Percentiles rank a stretch among this genome's conserved stretches.
These are phyloP conservation scores for Annulohypoxylon truncatum DNA, from an alignment of 2,329 filamentous ascomycete genomes.

Conservation along the genomic window DNA sequence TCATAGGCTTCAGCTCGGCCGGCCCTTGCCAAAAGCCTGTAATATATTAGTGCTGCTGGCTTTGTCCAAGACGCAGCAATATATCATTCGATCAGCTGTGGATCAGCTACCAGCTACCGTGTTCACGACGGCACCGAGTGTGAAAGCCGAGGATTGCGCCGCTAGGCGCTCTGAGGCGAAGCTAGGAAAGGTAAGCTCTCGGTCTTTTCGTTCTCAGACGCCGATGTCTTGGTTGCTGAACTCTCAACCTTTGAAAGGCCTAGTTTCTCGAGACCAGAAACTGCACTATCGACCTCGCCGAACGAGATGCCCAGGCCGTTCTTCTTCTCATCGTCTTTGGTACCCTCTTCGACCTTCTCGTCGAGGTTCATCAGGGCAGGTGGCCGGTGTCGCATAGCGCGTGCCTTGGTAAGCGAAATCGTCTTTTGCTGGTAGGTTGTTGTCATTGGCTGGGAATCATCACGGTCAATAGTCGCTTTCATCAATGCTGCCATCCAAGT, in stretches of 20 bases:
- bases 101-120: background rate
- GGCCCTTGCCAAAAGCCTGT: constrained; percentile 4
- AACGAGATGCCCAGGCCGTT: constrained; percentile 55
- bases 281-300: constrained; percentile 54
- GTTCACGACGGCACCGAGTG: background rate
- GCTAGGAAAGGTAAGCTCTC: constrained; percentile 42
- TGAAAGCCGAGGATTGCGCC: background rate
- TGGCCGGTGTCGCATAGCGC: constrained; percentile 87
- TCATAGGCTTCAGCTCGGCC: constrained; percentile 18
- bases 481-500: constrained; percentile 99
- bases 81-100: background rate
- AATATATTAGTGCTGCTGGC: background rate
- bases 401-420: constrained; percentile 89
- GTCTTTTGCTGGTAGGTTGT: constrained; percentile 98
- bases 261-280: constrained; percentile 53
- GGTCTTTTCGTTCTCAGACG: constrained; percentile 50
- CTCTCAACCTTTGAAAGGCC: constrained; percentile 51
- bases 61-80: background rate
- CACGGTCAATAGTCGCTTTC: constrained; percentile 98
- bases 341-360: constrained; percentile 53
- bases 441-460: constrained; percentile 81
- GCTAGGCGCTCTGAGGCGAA: constrained; percentile 49
- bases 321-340: constrained; percentile 49
- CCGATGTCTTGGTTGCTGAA: constrained; percentile 47
- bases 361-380: constrained; percentile 85